phyloP scores from a whole-genome alignment of 2,329 filamentous ascomycete genomes.

The Dothidotthia symphoricarpi region DNA sequence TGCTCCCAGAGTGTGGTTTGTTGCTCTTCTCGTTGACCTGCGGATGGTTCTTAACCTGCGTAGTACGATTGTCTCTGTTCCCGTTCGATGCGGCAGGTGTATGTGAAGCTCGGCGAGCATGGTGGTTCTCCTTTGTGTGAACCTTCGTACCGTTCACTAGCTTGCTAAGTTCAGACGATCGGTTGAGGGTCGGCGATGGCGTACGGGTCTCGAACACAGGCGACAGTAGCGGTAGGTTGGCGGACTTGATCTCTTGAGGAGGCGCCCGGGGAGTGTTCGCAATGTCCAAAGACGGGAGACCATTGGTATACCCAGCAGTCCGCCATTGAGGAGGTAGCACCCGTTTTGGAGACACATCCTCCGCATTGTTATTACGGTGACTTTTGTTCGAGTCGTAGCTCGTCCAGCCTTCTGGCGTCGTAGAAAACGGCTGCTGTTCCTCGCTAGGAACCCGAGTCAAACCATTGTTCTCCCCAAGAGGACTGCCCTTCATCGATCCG shows the following conservation, averaged over 20 bases:
- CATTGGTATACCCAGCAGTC: constrained; percentile 28
- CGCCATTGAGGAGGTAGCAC: constrained; percentile 34
- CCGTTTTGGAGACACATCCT: constrained; percentile 33
- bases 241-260: constrained; percentile 40
- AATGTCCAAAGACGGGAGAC: constrained; percentile 34
- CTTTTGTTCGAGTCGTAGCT: constrained; percentile 28
- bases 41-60: constrained; percentile 23
- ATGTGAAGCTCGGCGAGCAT: constrained; percentile 30
- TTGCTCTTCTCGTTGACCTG: constrained; percentile 26
- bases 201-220: constrained; percentile 73
- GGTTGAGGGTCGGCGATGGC: constrained; percentile 63
- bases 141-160: constrained; percentile 29
- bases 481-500: constrained; percentile 22
- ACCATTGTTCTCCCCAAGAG: constrained; percentile 20
- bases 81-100: constrained; percentile 16
- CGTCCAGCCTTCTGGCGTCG: constrained; percentile 29
- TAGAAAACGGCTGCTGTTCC: constrained; percentile 27
- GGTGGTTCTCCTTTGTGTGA: constrained; percentile 29
- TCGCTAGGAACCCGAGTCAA: constrained; percentile 24
- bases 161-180: constrained; percentile 39
- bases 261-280: constrained; percentile 47
- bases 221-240: constrained; percentile 56
- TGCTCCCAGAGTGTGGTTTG: constrained; percentile 16
- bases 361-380: constrained; percentile 18
- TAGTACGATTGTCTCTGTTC: constrained; percentile 26